Conservation (phyloP, 148 eudicot species). For the Persicaria maculosa region DNA sequence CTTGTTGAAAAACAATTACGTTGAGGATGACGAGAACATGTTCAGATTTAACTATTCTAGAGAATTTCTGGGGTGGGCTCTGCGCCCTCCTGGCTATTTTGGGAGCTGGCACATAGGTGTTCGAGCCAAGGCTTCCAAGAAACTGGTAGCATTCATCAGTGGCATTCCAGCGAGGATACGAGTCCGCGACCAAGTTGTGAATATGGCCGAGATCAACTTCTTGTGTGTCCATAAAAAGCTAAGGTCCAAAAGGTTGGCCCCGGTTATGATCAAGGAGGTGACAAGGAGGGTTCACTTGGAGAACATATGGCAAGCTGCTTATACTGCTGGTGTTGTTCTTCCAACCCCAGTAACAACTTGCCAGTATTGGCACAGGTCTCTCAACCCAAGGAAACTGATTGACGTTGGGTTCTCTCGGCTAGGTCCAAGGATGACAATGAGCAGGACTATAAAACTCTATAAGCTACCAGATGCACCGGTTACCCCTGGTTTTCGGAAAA, state of each 20-base stretch:
- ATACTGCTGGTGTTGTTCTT: constrained; percentile 72
- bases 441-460: too few species aligned
- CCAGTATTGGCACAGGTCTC: constrained; percentile 81
- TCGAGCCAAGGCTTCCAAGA: constrained; percentile 55
- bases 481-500: constrained; percentile 76
- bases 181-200: constrained; percentile 44
- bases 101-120: constrained; percentile 92
- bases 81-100: constrained; percentile 68
- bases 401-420: constrained; percentile 68
- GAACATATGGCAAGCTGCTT: constrained; percentile 96
- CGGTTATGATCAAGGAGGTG: constrained; percentile 88
- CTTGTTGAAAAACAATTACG: constrained; percentile 64
- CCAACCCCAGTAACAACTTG: constrained; percentile 33
- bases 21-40: constrained; percentile 92
- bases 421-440: too few species aligned
- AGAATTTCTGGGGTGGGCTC: constrained; percentile 80
- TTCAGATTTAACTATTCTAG: constrained; percentile 79
- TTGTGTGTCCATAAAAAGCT: constrained; percentile 84
- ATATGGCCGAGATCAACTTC: constrained; percentile 73
- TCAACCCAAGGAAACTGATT: constrained; percentile 79
- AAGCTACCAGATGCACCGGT: constrained; percentile 48
- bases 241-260: constrained; percentile 75
- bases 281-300: constrained; percentile 78
- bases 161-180: constrained; percentile 76
- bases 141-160: constrained; percentile 78